Base-by-base conservation (phyloP, 352 stramenopile species). In the Phytopythium helicoides region DNA sequence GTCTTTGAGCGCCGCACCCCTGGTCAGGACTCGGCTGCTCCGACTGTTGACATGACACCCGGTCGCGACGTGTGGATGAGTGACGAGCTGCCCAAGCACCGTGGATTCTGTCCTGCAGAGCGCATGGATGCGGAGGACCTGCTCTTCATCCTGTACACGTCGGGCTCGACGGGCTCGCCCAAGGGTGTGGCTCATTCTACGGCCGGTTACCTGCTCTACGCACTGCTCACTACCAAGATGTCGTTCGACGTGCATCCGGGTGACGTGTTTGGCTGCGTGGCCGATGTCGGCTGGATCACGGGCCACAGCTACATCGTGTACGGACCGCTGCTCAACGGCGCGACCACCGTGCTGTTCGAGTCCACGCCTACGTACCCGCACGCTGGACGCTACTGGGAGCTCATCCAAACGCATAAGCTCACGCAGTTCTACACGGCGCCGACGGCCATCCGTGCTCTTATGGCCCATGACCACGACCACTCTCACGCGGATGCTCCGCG, bases 341-440 rank as follows among this genome's bases (percentile, higher is more conserved):
- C 81, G n/a, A 99, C 96, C 4, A 99, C 96, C 3, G 81, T 99
- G 52, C 97, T 99, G 87, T 99, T 99, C 65, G 97, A 99, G 72
- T 94, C 73, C 23, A 99, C 96, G 8, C 97, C 97, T 0, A 91
- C 98, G 69, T 99, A 99, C 73, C 97, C 97, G 16, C 76, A 98
- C 66, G 71, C 77, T 47, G 90, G 88, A 19, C 86, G 96, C 34
- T 99, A 98, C 81, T 99, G 96, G 96, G 94, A 98, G 55, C 77
- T 98, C 56, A 86, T 99, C 19, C 75, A 99, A 60, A 81, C 90
- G 28, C 92, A 99, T 78, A 98, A 98, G 64, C 91, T 99, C 54
- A 98, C 90, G 21, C 92, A 97, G 66, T 96, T 97, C 60, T 97
- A 97, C 77, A 97, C 90, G 15, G 90, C 90, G 3, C 90, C 90